Conservation (phyloP, 805 yeast species). For the Candida rishiriensis region DNA sequence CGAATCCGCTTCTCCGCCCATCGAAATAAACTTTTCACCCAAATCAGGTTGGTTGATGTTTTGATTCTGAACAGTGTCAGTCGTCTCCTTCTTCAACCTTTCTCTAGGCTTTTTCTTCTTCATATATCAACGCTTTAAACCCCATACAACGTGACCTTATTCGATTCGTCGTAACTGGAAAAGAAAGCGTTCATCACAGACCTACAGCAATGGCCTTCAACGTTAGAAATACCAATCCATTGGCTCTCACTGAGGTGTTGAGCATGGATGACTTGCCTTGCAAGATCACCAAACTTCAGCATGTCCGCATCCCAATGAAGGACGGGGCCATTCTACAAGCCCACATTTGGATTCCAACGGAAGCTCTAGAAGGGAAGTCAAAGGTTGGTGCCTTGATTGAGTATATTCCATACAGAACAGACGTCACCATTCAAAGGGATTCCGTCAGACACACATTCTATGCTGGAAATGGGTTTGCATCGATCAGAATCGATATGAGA, state of each 20-base stretch:
- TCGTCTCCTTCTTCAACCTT: no score
- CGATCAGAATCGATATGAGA: constrained; percentile 43
- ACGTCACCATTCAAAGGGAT: constrained; percentile 41
- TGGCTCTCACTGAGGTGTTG: constrained; percentile 15
- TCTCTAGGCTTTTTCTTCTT: no score
- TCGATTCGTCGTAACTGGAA: no score
- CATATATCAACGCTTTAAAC: no score
- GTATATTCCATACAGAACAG: constrained; percentile 44
- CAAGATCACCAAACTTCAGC: constrained; percentile 30
- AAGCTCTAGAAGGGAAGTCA: constrained; percentile 24
- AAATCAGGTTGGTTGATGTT: no score
- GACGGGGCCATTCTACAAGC: constrained; percentile 38
- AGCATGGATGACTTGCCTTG: constrained; percentile 24
- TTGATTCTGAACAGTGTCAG: no score
- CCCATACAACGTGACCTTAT: no score
- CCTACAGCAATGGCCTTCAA: constrained; percentile 35
- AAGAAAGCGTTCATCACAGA: no score
- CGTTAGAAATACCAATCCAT: constrained; percentile 31
- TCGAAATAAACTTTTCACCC: no score
- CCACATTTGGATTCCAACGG: constrained; percentile 40
- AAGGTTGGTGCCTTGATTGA: constrained; percentile 38
- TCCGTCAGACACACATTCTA: constrained; percentile 42
- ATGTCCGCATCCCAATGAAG: constrained; percentile 33
- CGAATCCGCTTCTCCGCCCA: no score
- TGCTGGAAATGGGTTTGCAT: constrained; percentile 43